Evolutionary conservation across 352 stramenopile species (phyloP).

Genomic region (Globisporangium parvum): DNA sequence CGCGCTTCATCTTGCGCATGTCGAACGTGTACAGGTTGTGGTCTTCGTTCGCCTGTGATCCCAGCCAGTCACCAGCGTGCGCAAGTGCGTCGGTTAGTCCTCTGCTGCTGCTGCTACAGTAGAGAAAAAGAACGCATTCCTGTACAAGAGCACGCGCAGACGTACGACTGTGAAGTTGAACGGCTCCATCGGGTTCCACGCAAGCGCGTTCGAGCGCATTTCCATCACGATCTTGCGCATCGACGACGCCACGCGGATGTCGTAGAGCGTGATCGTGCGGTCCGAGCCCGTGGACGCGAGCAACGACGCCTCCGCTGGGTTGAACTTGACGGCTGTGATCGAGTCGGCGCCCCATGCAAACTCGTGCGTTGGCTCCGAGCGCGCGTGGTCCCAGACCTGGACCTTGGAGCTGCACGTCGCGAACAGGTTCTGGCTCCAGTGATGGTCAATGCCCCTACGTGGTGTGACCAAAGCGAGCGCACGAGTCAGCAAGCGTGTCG

Average conservation of each 20-base stretch:
- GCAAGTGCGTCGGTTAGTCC: background rate
- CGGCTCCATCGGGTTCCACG: conserved; percentile 99
- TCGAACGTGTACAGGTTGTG: conserved; percentile 99
- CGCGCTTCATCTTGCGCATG: conserved; percentile 95
- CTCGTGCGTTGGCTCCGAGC: conserved; percentile 91
- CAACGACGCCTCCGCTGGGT: conserved; percentile 94
- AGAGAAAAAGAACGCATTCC: background rate
- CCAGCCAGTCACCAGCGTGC: background rate
- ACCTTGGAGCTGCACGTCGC: conserved; percentile 91
- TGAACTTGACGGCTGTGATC: conserved; percentile 93
- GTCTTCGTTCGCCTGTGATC: conserved; percentile 94
- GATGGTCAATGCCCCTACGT: conserved; percentile 96
- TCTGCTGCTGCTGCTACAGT: background rate
- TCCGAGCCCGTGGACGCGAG: conserved; percentile 95
- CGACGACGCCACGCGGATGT: conserved; percentile 86
- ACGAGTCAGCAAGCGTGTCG: conserved; percentile 1
- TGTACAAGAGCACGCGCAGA: background rate
- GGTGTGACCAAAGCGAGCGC: conserved; percentile 12
- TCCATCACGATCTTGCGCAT: conserved; percentile 96
- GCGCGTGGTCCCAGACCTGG: conserved; percentile 94
- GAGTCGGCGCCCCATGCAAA: conserved; percentile 94
- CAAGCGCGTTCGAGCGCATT: conserved; percentile 97
- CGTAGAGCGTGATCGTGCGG: conserved; percentile 90
- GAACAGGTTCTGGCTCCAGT: conserved; percentile 93
- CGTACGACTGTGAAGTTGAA: conserved; percentile 97